Percentiles rank a stretch among this genome's conserved stretches.
Evolutionary conservation across 306 rosid genomes (phyloP).

Genomic region (Cicer arietinum): DNA sequence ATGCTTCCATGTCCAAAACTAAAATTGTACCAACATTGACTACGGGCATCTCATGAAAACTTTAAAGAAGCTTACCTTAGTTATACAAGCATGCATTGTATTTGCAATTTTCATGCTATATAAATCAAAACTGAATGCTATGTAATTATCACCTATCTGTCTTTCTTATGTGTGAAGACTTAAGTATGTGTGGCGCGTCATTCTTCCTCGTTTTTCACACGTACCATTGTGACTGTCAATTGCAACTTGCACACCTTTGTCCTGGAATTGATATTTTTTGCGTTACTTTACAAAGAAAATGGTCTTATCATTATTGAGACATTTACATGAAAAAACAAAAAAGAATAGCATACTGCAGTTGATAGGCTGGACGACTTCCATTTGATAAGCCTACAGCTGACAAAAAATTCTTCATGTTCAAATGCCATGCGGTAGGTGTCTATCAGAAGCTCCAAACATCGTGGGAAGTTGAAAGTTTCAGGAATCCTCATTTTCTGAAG

Average conservation of each 20-base stretch:
- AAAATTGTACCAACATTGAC: constrained; percentile 2
- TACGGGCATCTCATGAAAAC: constrained; percentile 23
- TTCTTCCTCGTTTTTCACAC: not conserved
- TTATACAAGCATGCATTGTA: not conserved
- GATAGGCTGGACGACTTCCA: not conserved
- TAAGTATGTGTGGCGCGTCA: not conserved
- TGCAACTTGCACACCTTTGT: not conserved
- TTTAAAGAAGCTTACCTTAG: constrained; percentile 19
- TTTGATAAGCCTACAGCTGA: not conserved
- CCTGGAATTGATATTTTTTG: not conserved
- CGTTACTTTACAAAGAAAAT: constrained; percentile 4
- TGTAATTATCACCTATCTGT: constrained; percentile 11
- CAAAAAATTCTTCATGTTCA: constrained; percentile 22
- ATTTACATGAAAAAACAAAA: not conserved
- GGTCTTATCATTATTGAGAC: not conserved
- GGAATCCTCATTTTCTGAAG: constrained; percentile 31
- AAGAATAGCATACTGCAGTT: constrained; percentile 26
- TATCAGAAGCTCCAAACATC: not conserved
- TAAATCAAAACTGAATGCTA: not conserved
- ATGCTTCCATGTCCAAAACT: not conserved
- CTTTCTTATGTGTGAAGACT: constrained; percentile 16
- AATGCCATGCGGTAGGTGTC: constrained; percentile 25
- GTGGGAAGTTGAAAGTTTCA: constrained; percentile 26
- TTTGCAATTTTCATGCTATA: constrained; percentile 8
- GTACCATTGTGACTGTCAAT: constrained; percentile 1